A percentile compares a stretch with the other conserved stretches of the same genome.
phyloP scores from a whole-genome alignment of 2,329 filamentous ascomycete genomes.

The Clonostachys sp. region DNA sequence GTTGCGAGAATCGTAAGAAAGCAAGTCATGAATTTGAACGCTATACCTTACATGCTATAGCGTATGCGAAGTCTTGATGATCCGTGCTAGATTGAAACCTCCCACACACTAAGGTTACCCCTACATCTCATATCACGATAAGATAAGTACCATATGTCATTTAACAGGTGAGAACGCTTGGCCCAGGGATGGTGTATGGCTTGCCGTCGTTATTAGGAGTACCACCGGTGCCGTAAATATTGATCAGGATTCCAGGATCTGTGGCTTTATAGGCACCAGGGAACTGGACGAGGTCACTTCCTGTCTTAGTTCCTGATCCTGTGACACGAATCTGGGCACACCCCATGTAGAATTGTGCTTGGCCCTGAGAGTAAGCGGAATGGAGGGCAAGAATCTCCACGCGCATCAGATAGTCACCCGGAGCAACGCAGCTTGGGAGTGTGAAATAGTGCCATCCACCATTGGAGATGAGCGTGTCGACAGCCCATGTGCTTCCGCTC shows the following conservation, averaged over 20 bases:
- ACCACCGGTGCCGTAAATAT: conserved; percentile 21
- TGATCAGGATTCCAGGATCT: conserved; percentile 18
- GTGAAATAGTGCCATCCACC: conserved; percentile 27
- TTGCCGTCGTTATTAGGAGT: conserved; percentile 34
- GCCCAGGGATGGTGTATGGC: conserved; percentile 31
- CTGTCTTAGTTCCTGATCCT: conserved; percentile 9
- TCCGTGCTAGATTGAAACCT: too few species aligned
- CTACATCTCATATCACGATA: too few species aligned
- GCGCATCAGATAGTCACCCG: conserved; percentile 15
- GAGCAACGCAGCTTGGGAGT: conserved; percentile 8
- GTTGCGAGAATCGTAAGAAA: too few species aligned
- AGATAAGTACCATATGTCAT: too few species aligned
- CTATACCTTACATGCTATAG: too few species aligned
- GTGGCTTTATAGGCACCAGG: conserved; percentile 16
- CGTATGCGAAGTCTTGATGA: too few species aligned
- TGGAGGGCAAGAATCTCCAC: conserved; percentile 24
- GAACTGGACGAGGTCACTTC: conserved; percentile 14
- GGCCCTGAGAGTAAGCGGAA: conserved; percentile 14
- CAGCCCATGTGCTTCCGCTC: conserved; percentile 28
- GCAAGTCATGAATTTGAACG: too few species aligned
- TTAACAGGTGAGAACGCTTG: conserved; percentile 21
- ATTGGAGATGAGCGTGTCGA: conserved; percentile 34
- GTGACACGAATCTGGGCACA: conserved; percentile 12
- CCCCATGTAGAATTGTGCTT: conserved; percentile 22
- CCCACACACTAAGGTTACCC: too few species aligned